These are phyloP conservation scores for Yamadazyma dushanensis DNA, from an alignment of 1,139 yeast species.

Conservation along the genomic window DNA sequence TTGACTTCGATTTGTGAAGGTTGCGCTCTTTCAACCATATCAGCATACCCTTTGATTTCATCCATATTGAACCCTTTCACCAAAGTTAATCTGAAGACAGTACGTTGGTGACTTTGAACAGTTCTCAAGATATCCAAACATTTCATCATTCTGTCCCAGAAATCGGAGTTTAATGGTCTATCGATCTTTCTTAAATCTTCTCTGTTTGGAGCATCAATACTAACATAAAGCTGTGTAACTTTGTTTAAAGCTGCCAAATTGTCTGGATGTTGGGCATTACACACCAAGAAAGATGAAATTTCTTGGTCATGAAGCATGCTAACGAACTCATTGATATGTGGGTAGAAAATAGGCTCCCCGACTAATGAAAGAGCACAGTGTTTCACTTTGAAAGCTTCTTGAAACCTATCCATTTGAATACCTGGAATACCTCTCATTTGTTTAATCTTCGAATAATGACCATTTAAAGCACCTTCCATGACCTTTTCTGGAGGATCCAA, in stretches of 20 bases:
- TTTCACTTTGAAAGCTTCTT: slow-evolving; percentile 83
- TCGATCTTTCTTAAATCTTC: slow-evolving; percentile 79
- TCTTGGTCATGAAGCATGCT: slow-evolving; percentile 73
- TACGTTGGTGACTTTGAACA: slow-evolving; percentile 75
- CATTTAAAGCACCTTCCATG: slow-evolving; percentile 79
- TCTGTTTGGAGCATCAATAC: slow-evolving; percentile 90
- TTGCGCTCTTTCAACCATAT: slow-evolving; percentile 74
- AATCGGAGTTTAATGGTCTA: slow-evolving; percentile 85
- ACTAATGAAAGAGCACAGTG: slow-evolving; percentile 93
- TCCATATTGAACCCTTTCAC: slow-evolving; percentile 91
- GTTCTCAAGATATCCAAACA: slow-evolving; percentile 81
- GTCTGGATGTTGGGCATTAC: slow-evolving; percentile 95
- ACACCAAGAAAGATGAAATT: slow-evolving; percentile 84
- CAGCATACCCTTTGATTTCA: slow-evolving; percentile 84
- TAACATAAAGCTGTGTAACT: slow-evolving; percentile 88
- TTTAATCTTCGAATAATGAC: slow-evolving; percentile 88
- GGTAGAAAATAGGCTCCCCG: slow-evolving; percentile 93
- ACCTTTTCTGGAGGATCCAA: slow-evolving; percentile 86
- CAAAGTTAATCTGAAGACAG: slow-evolving; percentile 86
- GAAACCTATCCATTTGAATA: slow-evolving; percentile 82
- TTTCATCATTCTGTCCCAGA: slow-evolving; percentile 83
- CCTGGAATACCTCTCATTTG: slow-evolving; percentile 97
- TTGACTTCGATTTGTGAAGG: slow-evolving; percentile 92
- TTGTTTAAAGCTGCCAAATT: slow-evolving; percentile 65
- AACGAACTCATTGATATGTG: slow-evolving; percentile 83